Base-by-base conservation (phyloP, 495 filamentous ascomycete species). In the Podospora pseudocomata region DNA sequence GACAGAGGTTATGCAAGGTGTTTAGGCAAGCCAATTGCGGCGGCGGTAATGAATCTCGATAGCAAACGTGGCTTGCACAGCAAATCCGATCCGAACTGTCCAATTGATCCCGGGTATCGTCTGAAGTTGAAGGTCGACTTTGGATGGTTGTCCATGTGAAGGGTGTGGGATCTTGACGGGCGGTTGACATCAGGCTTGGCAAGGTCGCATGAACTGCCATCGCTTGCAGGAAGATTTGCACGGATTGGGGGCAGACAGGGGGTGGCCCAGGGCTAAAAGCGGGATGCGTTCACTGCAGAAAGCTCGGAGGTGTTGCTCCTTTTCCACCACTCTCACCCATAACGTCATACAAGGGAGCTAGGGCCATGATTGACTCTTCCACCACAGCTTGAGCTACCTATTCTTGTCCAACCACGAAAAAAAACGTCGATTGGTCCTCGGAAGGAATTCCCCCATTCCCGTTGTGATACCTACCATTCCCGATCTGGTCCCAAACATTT, bases 1-100 rank as follows among this genome's bases (percentile, higher is more conserved):
- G 39, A 49, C 39, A 49, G 0, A 19, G 4, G 19, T 57, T 3
- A 58, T 63, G 68, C 64, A 66, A 63, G 68, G 64, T 18, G 58
- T 20, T 70, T 66, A 56, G 64, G 23, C 64, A 64, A 64, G 64
- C 68, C 64, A 70, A 70, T 70, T 28, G 28, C 16, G 19, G 34
- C n/a, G 11, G 20, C 28, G 27, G 15, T 18, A 13, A 23, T 61
- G 1, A 7, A 28, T 26, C 26, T 26, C 5, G 26, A 26, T 18
- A 28, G 9, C 3, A 18, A 61, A 30, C 23, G 59, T 16, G 13
- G n/a, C 56, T 18, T n/a, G n/a, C n/a, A 58, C 56, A 7, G 1
- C 9, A 61, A 18, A 61, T 30, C 28, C 59, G 59, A 61, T 61
- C 28, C 16, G 39, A 49, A 61, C 18, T 28, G n/a, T 13, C 19